phyloP scores from a whole-genome alignment of 179 eudicot species.

The Silene coronaria region DNA sequence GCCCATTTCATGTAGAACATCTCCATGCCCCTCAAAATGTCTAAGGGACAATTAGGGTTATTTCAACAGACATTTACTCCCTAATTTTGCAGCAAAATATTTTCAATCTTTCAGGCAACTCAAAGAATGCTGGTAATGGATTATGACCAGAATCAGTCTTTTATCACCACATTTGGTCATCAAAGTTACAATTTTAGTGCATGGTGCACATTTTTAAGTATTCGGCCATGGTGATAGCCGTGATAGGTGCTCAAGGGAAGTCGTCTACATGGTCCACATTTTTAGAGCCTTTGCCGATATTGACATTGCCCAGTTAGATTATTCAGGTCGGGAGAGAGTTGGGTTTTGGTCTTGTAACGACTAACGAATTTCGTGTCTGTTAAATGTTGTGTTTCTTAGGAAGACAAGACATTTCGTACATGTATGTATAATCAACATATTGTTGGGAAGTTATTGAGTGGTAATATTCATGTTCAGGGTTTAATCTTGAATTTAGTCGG shows the following conservation, averaged over 20 bases:
- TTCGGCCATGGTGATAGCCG: conserved; percentile 10
- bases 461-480: too few relatives aligned
- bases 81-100: conserved; percentile 11
- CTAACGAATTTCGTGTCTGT: not conserved
- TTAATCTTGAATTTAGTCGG: too few relatives aligned
- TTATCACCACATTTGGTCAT: conserved; percentile 16
- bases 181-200: conserved; percentile 15
- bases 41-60: not conserved
- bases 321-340: not conserved
- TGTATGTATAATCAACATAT: not conserved
- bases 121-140: conserved; percentile 7
- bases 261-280: conserved; percentile 12
- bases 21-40: too few relatives aligned
- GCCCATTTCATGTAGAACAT: not conserved
- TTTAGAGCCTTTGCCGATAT: conserved; percentile 14
- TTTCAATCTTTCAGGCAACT: not conserved
- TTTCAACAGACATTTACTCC: not conserved
- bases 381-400: not conserved
- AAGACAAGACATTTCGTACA: not conserved
- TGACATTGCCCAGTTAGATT: not conserved
- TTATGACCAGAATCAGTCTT: not conserved
- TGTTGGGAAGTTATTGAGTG: too few relatives aligned
- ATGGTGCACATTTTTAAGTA: not conserved
- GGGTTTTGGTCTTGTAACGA: not conserved
- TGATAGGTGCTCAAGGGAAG: conserved; percentile 12